A percentile compares a stretch with the other conserved stretches of the same genome.
phyloP scores from a whole-genome alignment of 2,329 filamentous ascomycete species.

The Talaromyces sp. region DNA sequence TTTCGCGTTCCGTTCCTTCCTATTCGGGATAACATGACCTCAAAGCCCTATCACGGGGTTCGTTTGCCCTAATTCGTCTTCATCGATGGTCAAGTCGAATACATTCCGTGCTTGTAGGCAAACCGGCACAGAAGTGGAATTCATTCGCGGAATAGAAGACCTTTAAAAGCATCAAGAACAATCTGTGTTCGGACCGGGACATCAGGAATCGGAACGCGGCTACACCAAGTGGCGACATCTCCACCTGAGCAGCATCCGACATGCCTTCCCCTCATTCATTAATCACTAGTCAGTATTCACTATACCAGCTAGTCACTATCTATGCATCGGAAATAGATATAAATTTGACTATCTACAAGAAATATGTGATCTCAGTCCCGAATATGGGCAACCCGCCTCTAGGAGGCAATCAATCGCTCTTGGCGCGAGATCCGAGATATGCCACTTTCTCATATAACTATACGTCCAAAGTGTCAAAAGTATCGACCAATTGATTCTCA shows the following conservation, averaged over 20 bases:
- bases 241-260: conserved; percentile 12
- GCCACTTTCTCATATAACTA: neutral
- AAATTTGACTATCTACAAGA: neutral
- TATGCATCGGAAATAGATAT: neutral
- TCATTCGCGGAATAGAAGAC: neutral
- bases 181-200: conserved; percentile 6
- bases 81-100: neutral
- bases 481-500: neutral
- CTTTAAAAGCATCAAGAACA: neutral
- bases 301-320: neutral
- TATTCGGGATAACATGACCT: neutral
- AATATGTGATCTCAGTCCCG: neutral
- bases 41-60: neutral
- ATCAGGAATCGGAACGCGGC: conserved; percentile 1
- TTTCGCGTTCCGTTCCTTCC: conserved; percentile 1
- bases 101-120: neutral
- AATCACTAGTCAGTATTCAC: neutral
- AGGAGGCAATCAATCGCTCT: neutral
- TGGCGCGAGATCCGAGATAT: neutral
- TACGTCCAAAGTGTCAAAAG: neutral
- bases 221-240: neutral
- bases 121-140: neutral
- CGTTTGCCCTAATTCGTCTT: neutral
- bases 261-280: conserved; percentile 9
- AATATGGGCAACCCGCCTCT: neutral